Evolutionary conservation across 495 filamentous ascomycete genomes (phyloP), one percentile per base, ranked within the genome.

Genomic region (Aspergillus bridgeri): DNA sequence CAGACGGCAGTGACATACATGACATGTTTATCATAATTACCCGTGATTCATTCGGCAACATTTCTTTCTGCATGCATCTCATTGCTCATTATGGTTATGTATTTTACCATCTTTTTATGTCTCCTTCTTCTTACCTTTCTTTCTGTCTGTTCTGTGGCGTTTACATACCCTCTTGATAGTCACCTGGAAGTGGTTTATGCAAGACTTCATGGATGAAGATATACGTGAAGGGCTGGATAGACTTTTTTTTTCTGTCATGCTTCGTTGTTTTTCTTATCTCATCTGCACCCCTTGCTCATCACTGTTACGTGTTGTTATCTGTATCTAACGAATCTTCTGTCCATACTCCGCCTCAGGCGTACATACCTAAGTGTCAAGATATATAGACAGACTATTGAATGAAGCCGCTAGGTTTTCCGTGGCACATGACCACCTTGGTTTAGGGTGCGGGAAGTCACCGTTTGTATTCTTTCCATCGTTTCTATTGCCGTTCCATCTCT

Each of bases 1-100:
- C 64, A 66, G 61, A 69, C 42, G 49, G 55, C 48, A 54, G 61
- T 59, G 59, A 38, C 48, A 61, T 58, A 63, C 48, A 60, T 47
- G 59, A 56, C 58, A 42, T 51, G 29, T 57, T 57, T 59, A 51
- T 48, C 45, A 61, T 56, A 19, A 46, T 53, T 42, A 46, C 53
- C 48, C 33, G 21, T 25, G 13, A 54, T 17, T 21, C 22, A 23
- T 27, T 42, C 47, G 22, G 33, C 42, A 27, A 48, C 17, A 20
- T 23, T 47, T 13, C 38, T 29, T 24, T 58, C 19, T 38, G 50
- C 33, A 15, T 56, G 48, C 58, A 64, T 64, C 38, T 53, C 43
- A 43, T 51, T 47, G 44, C 42, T 59, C 44, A 44, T 54, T 23
- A 46, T 48, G 38, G 47, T 42, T 27, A 22, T 57, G 54, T 59